Conservation (phyloP, 306 rosid species). For the Myrica gale region DNA sequence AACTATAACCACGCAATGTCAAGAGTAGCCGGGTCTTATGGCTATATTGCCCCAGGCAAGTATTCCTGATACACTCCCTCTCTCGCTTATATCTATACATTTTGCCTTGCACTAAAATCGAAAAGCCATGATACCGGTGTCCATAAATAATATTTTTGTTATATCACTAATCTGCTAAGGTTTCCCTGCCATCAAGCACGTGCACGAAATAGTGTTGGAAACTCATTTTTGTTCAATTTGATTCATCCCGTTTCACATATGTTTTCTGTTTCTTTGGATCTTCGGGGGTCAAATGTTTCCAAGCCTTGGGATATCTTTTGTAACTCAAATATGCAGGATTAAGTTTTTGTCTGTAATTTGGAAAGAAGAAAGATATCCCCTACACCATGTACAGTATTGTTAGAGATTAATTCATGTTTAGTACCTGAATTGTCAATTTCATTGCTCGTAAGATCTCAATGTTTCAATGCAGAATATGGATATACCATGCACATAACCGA, state of each 20-base stretch:
- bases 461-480: conserved; percentile 71
- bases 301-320: not conserved
- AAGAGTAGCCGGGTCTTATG: conserved; percentile 96
- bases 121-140: not conserved
- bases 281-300: not conserved
- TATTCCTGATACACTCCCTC: conserved; percentile 10
- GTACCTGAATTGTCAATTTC: conserved; percentile 6
- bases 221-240: not conserved
- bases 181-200: not conserved
- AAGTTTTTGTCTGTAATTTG: conserved; percentile 12
- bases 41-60: conserved; percentile 96
- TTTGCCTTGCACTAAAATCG: conserved; percentile 6
- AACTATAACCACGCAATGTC: conserved; percentile 88
- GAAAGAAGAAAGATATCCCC: not conserved
- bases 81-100: not conserved
- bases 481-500: conserved; percentile 98
- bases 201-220: not conserved
- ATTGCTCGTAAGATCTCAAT: conserved; percentile 26
- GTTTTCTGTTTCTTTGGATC: not conserved
- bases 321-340: not conserved
- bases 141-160: not conserved
- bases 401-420: conserved; percentile 3
- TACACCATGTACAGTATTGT: not conserved
- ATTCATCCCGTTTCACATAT: not conserved
- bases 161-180: not conserved